These are phyloP conservation scores for Aspergillus vadensis DNA, from an alignment of 2,329 filamentous ascomycete species.

Conservation along the genomic window DNA sequence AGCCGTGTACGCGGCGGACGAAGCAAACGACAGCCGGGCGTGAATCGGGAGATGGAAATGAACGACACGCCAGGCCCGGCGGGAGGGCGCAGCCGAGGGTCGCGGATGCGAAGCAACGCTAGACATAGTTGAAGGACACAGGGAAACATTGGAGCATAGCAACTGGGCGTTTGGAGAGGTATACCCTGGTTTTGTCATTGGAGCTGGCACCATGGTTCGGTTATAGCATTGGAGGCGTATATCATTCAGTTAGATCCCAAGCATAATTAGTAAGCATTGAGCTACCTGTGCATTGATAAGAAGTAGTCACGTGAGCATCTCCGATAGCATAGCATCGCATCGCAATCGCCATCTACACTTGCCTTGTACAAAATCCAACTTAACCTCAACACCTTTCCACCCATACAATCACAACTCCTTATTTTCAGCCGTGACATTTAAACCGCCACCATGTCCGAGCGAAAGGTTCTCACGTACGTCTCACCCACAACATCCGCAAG, in stretches of 20 bases:
- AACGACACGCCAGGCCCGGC: slow-evolving; percentile 26
- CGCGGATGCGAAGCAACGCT: slow-evolving; percentile 16
- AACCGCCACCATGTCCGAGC: slow-evolving; percentile 70
- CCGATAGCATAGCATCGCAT: slow-evolving; percentile 4
- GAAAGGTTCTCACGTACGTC: slow-evolving; percentile 12
- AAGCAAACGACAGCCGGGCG: slow-evolving; percentile 8
- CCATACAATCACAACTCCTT: background rate
- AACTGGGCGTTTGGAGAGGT: slow-evolving; percentile 8
- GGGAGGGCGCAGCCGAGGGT: slow-evolving; percentile 23
- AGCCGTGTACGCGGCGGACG: slow-evolving; percentile 33
- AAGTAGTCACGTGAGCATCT: background rate
- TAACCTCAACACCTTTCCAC: background rate
- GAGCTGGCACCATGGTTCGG: background rate
- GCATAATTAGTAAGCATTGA: background rate
- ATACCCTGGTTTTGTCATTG: slow-evolving; percentile 7
- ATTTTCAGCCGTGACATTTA: accelerated
- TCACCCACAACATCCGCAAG: background rate
- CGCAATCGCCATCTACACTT: background rate
- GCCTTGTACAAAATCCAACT: background rate
- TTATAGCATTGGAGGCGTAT: background rate
- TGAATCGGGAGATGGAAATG: slow-evolving; percentile 23
- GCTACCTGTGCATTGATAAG: background rate
- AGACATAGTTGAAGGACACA: slow-evolving; percentile 2
- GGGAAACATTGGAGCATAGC: slow-evolving; percentile 6
- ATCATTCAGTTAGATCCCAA: background rate